Percentiles rank a stretch among this genome's conserved stretches.
Evolutionary conservation across 176 grass and related monocot genomes (phyloP).

Genomic region (Guadua angustifolia): DNA sequence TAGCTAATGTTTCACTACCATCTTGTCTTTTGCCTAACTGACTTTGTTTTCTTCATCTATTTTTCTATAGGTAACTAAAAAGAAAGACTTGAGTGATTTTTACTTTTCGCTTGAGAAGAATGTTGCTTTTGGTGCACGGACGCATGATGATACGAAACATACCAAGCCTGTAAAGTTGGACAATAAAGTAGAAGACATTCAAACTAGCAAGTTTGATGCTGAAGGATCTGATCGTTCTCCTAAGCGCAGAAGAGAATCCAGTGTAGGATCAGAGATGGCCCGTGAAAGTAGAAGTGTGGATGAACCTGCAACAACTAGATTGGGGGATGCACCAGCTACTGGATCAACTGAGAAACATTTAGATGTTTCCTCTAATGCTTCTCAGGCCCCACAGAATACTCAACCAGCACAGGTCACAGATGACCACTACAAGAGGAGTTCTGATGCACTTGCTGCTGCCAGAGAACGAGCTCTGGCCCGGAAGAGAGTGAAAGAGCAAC

Average conservation of each 20-base stretch:
- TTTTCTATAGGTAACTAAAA: slow-evolving; percentile 80
- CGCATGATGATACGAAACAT: slow-evolving; percentile 24
- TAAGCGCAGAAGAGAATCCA: slow-evolving; percentile 50
- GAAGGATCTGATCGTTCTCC: slow-evolving; percentile 43
- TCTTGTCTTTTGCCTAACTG: slow-evolving; percentile 15
- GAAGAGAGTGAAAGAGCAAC: slow-evolving; percentile 74
- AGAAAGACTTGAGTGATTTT: slow-evolving; percentile 93
- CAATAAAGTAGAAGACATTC: slow-evolving; percentile 43
- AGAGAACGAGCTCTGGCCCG: slow-evolving; percentile 78
- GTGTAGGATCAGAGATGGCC: slow-evolving; percentile 43
- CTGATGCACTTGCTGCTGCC: slow-evolving; percentile 66
- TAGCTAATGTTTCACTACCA: not conserved
- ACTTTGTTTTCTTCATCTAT: slow-evolving; percentile 35
- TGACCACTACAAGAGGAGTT: slow-evolving; percentile 74
- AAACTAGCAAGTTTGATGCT: slow-evolving; percentile 36
- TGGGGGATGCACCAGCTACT: slow-evolving; percentile 27
- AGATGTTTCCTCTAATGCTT: slow-evolving; percentile 24
- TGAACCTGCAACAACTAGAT: slow-evolving; percentile 26
- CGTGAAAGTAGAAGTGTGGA: slow-evolving; percentile 25
- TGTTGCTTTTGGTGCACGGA: slow-evolving; percentile 78
- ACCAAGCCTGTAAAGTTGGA: slow-evolving; percentile 40
- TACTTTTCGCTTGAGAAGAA: slow-evolving; percentile 87
- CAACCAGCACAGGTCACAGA: slow-evolving; percentile 43
- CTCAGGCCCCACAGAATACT: slow-evolving; percentile 32
- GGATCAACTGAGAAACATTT: not conserved